Percentiles rank a stretch among this genome's conserved stretches.
These are phyloP conservation scores for Cyberlindnera maritima DNA, from an alignment of 805 yeast species.

Conservation along the genomic window DNA sequence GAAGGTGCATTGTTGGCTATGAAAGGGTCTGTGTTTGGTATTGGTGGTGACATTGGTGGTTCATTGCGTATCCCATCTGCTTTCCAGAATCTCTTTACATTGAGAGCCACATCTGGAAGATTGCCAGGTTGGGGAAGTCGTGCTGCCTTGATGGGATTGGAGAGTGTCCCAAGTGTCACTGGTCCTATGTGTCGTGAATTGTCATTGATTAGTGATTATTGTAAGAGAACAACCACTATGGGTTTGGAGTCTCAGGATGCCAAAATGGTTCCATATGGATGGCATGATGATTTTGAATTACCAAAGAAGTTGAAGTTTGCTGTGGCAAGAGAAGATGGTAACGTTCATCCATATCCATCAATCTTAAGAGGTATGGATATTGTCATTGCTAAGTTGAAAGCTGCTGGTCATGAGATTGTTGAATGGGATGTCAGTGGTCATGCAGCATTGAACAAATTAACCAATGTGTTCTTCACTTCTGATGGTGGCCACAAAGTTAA, in stretches of 20 bases:
- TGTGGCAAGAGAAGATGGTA: constrained; percentile 39
- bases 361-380: constrained; percentile 42
- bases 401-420: constrained; percentile 50
- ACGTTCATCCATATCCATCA: constrained; percentile 48
- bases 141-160: constrained; percentile 23
- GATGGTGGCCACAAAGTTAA: constrained; percentile 40
- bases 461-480: constrained; percentile 32
- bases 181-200: constrained; percentile 46
- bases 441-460: constrained; percentile 33
- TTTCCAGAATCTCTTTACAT: constrained; percentile 38
- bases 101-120: constrained; percentile 46
- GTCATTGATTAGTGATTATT: constrained; percentile 34
- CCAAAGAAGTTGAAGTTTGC: constrained; percentile 41
- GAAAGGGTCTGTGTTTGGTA: constrained; percentile 48
- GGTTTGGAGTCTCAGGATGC: constrained; percentile 30
- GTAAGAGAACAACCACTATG: constrained; percentile 27
- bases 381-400: constrained; percentile 30
- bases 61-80: constrained; percentile 47
- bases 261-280: constrained; percentile 23
- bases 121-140: constrained; percentile 31
- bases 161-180: constrained; percentile 38
- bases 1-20: constrained; percentile 46
- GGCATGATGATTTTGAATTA: constrained; percentile 9
- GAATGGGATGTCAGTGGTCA: constrained; percentile 42
- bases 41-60: constrained; percentile 58